Evolutionary conservation across 495 filamentous ascomycete species (phyloP).

Genomic region (Penicillium parvum): DNA sequence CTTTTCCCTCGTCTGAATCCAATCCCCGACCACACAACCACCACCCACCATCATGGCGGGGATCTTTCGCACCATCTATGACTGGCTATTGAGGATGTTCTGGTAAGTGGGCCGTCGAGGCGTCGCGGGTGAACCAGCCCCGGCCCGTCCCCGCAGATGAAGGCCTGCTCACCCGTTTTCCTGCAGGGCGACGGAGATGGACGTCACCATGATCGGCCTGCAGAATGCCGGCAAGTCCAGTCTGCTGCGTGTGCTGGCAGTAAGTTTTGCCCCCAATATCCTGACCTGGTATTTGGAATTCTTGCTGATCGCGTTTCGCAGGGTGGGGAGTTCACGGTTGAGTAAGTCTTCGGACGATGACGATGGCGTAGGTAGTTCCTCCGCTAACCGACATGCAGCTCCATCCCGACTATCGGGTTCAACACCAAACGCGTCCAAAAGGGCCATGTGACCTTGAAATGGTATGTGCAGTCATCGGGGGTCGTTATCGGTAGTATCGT

Average conservation of each 20-base stretch:
- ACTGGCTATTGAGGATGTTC: constrained; percentile 96
- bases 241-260: constrained; percentile 85
- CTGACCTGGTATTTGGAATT: not conserved
- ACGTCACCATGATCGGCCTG: constrained; percentile 98
- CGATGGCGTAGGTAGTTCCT: constrained; percentile 2
- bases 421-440: constrained; percentile 98
- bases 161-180: constrained; percentile 15
- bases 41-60: constrained; percentile 60
- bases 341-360: constrained; percentile 62
- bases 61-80: constrained; percentile 90
- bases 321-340: constrained; percentile 98
- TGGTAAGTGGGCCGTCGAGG: constrained; percentile 67
- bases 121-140: constrained; percentile 15
- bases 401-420: constrained; percentile 97
- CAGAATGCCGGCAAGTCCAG: constrained; percentile 99
- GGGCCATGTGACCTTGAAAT: constrained; percentile 97
- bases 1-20: not conserved
- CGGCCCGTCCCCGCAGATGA: constrained; percentile 39
- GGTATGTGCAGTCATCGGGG: constrained; percentile 46
- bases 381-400: constrained; percentile 59
- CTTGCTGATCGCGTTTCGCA: constrained; percentile 39
- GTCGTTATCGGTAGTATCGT: constrained; percentile 2
- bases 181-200: constrained; percentile 94
- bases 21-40: not conserved
- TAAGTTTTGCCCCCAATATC: constrained; percentile 47